Conservation (phyloP, 805 yeast species). For the Wickerhamomyces queroliae region DNA sequence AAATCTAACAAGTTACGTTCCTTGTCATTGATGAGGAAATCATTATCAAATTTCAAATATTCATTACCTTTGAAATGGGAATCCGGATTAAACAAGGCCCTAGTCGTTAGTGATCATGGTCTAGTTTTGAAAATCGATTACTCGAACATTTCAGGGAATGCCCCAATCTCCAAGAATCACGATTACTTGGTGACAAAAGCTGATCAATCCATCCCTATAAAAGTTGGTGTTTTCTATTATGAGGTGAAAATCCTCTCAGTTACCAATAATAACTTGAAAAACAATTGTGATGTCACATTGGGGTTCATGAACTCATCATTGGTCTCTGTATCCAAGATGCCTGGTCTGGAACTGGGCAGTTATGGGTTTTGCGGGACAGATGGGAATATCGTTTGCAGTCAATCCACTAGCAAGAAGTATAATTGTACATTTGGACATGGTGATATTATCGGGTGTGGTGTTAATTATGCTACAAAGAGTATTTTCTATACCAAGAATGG, state of each 20-base stretch:
- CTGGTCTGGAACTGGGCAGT: slow-evolving; percentile 41
- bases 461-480: slow-evolving; percentile 56
- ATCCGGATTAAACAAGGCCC: slow-evolving; percentile 1
- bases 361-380: slow-evolving; percentile 52
- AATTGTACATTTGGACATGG: slow-evolving; percentile 43
- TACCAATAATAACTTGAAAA: slow-evolving; percentile 25
- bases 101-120: slow-evolving; percentile 8
- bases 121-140: slow-evolving; percentile 10
- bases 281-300: slow-evolving; percentile 30
- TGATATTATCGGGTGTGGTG: slow-evolving; percentile 81
- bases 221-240: slow-evolving; percentile 43
- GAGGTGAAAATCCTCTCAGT: slow-evolving; percentile 38
- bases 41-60: slow-evolving; percentile 4
- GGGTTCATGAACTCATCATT: slow-evolving; percentile 36
- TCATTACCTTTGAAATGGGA: slow-evolving; percentile 20
- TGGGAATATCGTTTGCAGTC: slow-evolving; percentile 35
- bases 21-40: background rate
- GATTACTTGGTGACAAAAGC: slow-evolving; percentile 24
- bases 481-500: slow-evolving; percentile 85
- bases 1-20: slow-evolving; percentile 7
- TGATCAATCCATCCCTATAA: slow-evolving; percentile 29
- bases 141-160: background rate
- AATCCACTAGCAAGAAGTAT: slow-evolving; percentile 32
- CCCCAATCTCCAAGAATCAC: slow-evolving; percentile 7
- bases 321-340: slow-evolving; percentile 28